phyloP scores from a whole-genome alignment of 768 basidiomycete species.

The Ramaria sp. region DNA sequence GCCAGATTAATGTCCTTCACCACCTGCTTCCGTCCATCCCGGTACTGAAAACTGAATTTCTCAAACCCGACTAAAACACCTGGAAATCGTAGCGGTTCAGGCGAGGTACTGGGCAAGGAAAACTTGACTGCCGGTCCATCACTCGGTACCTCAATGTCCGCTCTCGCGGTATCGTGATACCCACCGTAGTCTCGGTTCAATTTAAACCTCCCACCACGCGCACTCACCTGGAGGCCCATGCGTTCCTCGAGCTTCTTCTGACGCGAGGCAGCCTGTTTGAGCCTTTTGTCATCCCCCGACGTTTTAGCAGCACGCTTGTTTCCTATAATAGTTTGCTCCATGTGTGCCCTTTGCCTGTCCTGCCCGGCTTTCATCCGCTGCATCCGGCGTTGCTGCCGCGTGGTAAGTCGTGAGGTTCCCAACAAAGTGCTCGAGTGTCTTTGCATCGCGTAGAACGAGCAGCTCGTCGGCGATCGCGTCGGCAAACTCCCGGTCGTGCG shows the following conservation, averaged over 20 bases:
- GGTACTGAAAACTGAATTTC: too few species aligned
- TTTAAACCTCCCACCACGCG: slow-evolving; percentile 35
- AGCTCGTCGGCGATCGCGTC: slow-evolving; percentile 50
- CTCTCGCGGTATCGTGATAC: slow-evolving; percentile 12
- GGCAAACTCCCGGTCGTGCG: slow-evolving; percentile 57
- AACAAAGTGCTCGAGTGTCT: slow-evolving; percentile 41
- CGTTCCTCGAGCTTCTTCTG: slow-evolving; percentile 46
- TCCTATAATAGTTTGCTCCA: slow-evolving; percentile 45
- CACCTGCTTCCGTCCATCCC: too few species aligned
- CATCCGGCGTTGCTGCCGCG: slow-evolving; percentile 35
- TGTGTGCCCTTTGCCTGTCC: slow-evolving; percentile 37
- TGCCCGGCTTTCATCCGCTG: slow-evolving; percentile 27
- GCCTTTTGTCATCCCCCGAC: slow-evolving; percentile 52
- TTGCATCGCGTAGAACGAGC: slow-evolving; percentile 41
- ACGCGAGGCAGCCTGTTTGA: slow-evolving; percentile 40
- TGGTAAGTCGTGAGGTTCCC: slow-evolving; percentile 43
- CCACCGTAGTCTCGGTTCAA: slow-evolving; percentile 42
- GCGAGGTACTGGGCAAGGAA: too few species aligned
- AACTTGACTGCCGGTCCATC: too few species aligned
- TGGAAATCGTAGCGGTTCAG: too few species aligned
- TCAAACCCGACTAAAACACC: too few species aligned
- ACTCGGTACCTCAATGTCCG: too few species aligned
- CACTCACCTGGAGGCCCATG: slow-evolving; percentile 27
- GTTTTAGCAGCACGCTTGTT: slow-evolving; percentile 40
- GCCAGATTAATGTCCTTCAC: background rate